A percentile compares a stretch with the other conserved stretches of the same genome.
phyloP scores from a whole-genome alignment of 2,329 filamentous ascomycete species.

The Pseudogymnoascus sp. region DNA sequence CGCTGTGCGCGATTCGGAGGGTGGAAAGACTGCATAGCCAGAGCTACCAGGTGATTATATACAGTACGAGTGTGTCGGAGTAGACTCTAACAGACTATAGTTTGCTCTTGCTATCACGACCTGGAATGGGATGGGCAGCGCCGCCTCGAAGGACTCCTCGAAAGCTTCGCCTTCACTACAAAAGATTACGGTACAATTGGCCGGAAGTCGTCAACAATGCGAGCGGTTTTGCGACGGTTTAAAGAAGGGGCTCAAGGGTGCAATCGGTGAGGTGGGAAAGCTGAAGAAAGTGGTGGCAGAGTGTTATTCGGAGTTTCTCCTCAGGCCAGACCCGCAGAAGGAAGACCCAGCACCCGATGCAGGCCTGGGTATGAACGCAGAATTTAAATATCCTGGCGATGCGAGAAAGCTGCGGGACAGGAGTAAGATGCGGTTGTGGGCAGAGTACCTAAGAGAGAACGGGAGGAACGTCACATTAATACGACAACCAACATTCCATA shows the following conservation, averaged over 20 bases:
- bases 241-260: conserved; percentile 80
- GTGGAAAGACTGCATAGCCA: conserved; percentile 92
- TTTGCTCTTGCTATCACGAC: conserved; percentile 93
- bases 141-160: conserved; percentile 43
- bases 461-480: conserved; percentile 87
- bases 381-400: conserved; percentile 89
- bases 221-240: conserved; percentile 94
- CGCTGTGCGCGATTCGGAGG: conserved; percentile 80
- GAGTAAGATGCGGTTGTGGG: conserved; percentile 97
- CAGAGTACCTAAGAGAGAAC: conserved; percentile 92
- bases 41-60: conserved; percentile 59
- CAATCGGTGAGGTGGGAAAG: conserved; percentile 80
- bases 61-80: conserved; percentile 11
- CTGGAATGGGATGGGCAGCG: conserved; percentile 68
- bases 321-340: conserved; percentile 57
- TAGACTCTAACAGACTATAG: conserved; percentile 31
- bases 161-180: conserved; percentile 51
- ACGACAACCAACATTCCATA: conserved; percentile 94
- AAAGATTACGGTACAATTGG: conserved; percentile 84
- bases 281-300: conserved; percentile 72
- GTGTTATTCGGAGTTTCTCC: conserved; percentile 85
- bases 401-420: conserved; percentile 86
- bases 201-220: conserved; percentile 79
- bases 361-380: conserved; percentile 69
- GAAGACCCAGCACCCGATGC: conserved; percentile 70